Conservation (phyloP, 2,329 filamentous ascomycete genomes). For the Colletotrichum scovillei region DNA sequence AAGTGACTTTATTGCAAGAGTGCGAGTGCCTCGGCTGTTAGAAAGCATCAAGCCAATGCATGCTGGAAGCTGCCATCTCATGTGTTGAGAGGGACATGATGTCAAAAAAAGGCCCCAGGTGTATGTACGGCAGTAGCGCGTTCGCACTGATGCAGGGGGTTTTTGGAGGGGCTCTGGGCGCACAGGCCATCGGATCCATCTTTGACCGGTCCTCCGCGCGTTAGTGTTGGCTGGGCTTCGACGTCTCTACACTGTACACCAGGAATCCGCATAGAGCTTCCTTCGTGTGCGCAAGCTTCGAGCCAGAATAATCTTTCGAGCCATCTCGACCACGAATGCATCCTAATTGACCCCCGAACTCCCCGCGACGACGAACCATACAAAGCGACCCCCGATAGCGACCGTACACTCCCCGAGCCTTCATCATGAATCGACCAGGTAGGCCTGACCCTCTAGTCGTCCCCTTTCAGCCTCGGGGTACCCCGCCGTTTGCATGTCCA, state of each 20-base stretch:
- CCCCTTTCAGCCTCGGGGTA: constrained; percentile 34
- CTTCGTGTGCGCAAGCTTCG: constrained; percentile 27
- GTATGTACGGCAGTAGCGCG: constrained; percentile 14
- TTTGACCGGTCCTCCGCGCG: constrained; percentile 36
- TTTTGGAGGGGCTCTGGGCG: constrained; percentile 27
- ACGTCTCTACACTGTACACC: constrained; percentile 31
- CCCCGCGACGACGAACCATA: constrained; percentile 25
- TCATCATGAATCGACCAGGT: constrained; percentile 72
- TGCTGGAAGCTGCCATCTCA: constrained; percentile 29
- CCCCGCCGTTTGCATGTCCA: constrained; percentile 34
- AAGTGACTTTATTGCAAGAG: not conserved
- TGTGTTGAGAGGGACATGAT: constrained; percentile 25
- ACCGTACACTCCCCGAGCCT: constrained; percentile 28
- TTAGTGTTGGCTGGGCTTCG: constrained; percentile 30
- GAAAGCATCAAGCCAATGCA: not conserved
- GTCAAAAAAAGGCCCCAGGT: constrained; percentile 30
- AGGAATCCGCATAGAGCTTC: constrained; percentile 33
- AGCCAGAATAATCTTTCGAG: constrained; percentile 25
- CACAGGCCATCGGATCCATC: constrained; percentile 38
- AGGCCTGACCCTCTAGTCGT: constrained; percentile 45
- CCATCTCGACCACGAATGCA: constrained; percentile 33
- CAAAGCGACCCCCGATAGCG: constrained; percentile 32
- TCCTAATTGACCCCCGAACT: constrained; percentile 28
- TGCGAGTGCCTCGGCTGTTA: not conserved
- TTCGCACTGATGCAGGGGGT: constrained; percentile 22